Conservation (phyloP, 2,329 filamentous ascomycete genomes). For the Zarea fungicola region DNA sequence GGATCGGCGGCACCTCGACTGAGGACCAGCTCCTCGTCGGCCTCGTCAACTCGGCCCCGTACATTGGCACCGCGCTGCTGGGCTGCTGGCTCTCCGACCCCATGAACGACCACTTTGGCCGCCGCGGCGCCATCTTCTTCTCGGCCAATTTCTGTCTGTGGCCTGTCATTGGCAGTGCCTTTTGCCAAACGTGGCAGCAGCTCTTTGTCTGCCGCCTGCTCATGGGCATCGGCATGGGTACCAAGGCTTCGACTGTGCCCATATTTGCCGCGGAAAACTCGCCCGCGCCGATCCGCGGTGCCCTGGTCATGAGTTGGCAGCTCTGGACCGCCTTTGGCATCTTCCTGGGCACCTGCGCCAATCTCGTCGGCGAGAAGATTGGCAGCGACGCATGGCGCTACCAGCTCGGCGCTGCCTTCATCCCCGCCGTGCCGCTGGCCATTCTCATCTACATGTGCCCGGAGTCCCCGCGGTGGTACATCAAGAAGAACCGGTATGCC, state of each 20-base stretch:
- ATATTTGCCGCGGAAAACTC: conserved; percentile 73
- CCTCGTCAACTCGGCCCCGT: conserved; percentile 58
- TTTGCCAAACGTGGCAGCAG: conserved; percentile 66
- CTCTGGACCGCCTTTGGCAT: conserved; percentile 62
- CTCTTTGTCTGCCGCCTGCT: conserved; percentile 66
- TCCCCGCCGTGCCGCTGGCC: conserved; percentile 51
- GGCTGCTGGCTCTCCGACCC: conserved; percentile 66
- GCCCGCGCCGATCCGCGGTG: conserved; percentile 64
- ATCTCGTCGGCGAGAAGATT: conserved; percentile 42
- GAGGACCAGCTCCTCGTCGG: conserved; percentile 51
- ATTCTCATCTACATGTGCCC: conserved; percentile 61
- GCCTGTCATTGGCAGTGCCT: conserved; percentile 64
- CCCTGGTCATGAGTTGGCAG: conserved; percentile 79
- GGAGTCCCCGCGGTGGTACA: conserved; percentile 60
- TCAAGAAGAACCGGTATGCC: conserved; percentile 59
- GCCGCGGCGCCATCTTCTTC: conserved; percentile 59
- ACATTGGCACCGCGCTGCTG: conserved; percentile 42
- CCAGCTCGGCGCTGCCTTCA: conserved; percentile 60
- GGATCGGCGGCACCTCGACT: conserved; percentile 31
- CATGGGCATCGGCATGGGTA: conserved; percentile 72
- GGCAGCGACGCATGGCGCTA: conserved; percentile 50
- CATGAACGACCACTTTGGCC: conserved; percentile 42
- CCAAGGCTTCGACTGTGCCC: conserved; percentile 67
- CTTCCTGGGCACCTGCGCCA: conserved; percentile 55
- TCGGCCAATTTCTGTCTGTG: conserved; percentile 68